Evolutionary conservation across 73 alveolate species (phyloP).

Genomic region (Blepharisma japonicum): DNA sequence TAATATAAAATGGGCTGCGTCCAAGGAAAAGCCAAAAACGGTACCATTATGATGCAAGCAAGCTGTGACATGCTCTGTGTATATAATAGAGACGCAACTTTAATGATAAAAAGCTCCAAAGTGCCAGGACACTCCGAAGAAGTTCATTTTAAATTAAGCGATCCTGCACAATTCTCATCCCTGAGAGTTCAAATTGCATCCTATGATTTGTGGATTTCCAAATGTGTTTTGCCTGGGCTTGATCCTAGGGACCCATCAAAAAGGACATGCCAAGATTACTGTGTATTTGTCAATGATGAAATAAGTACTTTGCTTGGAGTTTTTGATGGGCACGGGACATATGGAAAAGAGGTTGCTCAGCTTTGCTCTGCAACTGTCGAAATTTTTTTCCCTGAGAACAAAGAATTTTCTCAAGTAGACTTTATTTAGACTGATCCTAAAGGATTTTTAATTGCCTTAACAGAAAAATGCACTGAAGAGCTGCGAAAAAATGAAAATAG

Average conservation of each 20-base stretch:
- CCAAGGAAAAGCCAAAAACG: too few species aligned
- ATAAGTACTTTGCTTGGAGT: background rate
- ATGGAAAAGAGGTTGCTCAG: background rate
- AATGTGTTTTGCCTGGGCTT: conserved; percentile 24
- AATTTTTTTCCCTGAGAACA: background rate
- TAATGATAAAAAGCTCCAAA: too few species aligned
- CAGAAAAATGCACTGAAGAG: background rate
- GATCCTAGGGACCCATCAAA: conserved; percentile 16
- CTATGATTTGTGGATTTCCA: conserved; percentile 5
- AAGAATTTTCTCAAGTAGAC: background rate
- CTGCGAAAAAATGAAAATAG: background rate
- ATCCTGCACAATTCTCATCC: too few species aligned
- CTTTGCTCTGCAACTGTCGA: background rate
- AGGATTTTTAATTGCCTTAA: background rate
- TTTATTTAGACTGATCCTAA: background rate
- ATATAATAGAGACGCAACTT: too few species aligned
- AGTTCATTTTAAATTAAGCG: too few species aligned
- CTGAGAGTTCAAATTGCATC: background rate
- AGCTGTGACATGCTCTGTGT: too few species aligned
- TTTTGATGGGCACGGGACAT: conserved; percentile 31
- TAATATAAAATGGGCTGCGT: too few species aligned
- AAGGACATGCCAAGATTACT: conserved; percentile 18
- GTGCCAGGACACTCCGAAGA: too few species aligned
- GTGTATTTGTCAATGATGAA: background rate
- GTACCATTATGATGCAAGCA: too few species aligned